Conservation (phyloP, 2,329 filamentous ascomycete genomes). For the Dothistroma pini region DNA sequence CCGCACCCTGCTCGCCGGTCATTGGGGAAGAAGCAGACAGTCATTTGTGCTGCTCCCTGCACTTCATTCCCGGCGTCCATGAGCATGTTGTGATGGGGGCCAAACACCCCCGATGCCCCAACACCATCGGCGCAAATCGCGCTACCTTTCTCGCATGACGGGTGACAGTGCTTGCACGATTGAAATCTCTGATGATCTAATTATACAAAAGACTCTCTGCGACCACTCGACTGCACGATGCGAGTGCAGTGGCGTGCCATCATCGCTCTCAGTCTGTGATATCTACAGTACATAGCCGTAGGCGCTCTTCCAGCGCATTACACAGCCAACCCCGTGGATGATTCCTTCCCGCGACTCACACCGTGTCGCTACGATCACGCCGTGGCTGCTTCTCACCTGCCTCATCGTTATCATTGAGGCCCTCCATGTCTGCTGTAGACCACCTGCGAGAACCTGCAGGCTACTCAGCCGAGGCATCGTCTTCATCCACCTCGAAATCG, state of each 20-base stretch:
- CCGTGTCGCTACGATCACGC: neutral
- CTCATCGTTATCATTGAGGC: neutral
- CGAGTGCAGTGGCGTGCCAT: neutral
- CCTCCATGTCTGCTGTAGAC: neutral
- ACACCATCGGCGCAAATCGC: too few species aligned
- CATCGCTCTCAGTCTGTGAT: neutral
- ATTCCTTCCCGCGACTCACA: neutral
- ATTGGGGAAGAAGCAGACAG: too few species aligned
- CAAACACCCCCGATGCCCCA: too few species aligned
- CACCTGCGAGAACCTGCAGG: neutral
- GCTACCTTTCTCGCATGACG: too few species aligned
- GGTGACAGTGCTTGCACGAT: too few species aligned
- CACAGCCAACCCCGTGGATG: neutral
- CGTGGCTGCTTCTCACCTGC: neutral
- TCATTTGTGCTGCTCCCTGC: too few species aligned
- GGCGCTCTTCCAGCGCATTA: neutral
- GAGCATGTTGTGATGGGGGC: neutral
- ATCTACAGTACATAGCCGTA: constrained; percentile 3
- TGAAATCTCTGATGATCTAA: neutral
- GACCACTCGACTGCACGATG: neutral
- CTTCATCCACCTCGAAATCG: constrained; percentile 77
- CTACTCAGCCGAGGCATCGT: constrained; percentile 39
- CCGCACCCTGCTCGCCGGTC: neutral
- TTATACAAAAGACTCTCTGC: constrained; percentile 1
- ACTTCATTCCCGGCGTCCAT: neutral